Base-by-base conservation (phyloP, 768 basidiomycete species). In the Russula olivacea region DNA sequence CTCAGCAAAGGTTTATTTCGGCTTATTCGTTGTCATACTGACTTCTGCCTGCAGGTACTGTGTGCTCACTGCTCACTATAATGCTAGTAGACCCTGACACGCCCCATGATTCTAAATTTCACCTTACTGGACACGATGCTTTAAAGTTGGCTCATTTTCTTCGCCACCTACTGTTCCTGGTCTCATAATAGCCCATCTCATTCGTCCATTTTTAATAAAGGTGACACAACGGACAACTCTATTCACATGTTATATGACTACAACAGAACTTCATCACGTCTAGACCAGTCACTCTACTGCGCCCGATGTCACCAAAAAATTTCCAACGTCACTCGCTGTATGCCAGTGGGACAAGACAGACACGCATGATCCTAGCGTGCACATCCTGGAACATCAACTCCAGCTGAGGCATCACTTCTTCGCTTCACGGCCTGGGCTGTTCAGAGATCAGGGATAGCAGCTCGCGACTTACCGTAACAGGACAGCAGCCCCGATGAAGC, bases 131-230 rank as follows among this genome's bases (percentile, higher is more conserved):
- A 36, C 36, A 36, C 1, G 36, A 10, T 12, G 11, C 36, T 36
- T 40, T 30, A 57, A 51, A 60, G 34, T 45, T 63, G 61, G 57
- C 45, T 66, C 19, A 66, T 66, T 25, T 61, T 53, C 47, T 58
- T 61, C 36, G 54, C 58, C 12, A 66, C 63, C 58, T 66, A 7
- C 15, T 17, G 5, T 15, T 17, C 40, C 40, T 14, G 15, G 40
- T 41, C 40, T 41, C 14, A 14, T 17, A 7, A 1, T 41, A 19
- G 7, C 41, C 6, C 17, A 41, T 14, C 34, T 34, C 38, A 15
- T n/a, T n/a, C n/a, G n/a, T 38, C 14, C 10, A 38, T 38, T 61
- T n/a, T n/a, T n/a, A n/a, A n/a, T 10, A 61, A 57, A 57, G 23
- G 45, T 45, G 34, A 17, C 45, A 48, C 32, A 48, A 47, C n/a